Evolutionary conservation across 2,329 filamentous ascomycete species (phyloP), one percentile per base, ranked within the genome.

Genomic region (Neofusicoccum sp.): DNA sequence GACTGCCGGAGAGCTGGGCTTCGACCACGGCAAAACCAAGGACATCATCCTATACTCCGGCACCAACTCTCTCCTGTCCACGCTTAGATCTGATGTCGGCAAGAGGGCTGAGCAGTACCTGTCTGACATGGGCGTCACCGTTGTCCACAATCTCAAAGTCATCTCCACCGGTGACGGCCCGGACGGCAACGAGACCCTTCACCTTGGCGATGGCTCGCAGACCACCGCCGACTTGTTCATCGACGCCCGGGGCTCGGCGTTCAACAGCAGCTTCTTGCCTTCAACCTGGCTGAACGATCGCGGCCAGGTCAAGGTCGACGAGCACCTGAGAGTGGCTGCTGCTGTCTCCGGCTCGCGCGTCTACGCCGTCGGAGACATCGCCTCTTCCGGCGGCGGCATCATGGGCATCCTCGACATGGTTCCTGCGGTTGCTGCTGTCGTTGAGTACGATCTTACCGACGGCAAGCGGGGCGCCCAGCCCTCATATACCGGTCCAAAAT

Each of bases 171-270:
- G 38, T 8, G 1, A 7, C 14, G 80, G 83, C 45, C 67, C 70
- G 8, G 71, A 75, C 43, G 76, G 76, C 14, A 71, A 70, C 47
- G 75, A 75, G 3, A 77, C 76, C 4, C 78, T 79, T 20, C 79
- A 81, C 28, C 70, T 76, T 38, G 79, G 79, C 2, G 69, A 81
- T 8, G 82, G 82, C 34, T 83, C 81, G 40, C 84, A 86, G 69
- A 79, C 38, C 8, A 24, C 38, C 4, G 51, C 51, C 3, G 51
- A 76, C 58, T 54, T 73, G 0, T 74, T 72, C 63, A 67, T 75
- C 44, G 63, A 72, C 31, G 70, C 67, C 49, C 69, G 66, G 1
- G 73, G 73, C 41, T 47, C 47, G 24, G 58, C 31, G 5, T 67
- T 70, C 4, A 73, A 74, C 62, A 68, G 62, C 33, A 51, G 61